Conservation (phyloP, 176 grass and related monocot species). For the Luzula sylvatica region DNA sequence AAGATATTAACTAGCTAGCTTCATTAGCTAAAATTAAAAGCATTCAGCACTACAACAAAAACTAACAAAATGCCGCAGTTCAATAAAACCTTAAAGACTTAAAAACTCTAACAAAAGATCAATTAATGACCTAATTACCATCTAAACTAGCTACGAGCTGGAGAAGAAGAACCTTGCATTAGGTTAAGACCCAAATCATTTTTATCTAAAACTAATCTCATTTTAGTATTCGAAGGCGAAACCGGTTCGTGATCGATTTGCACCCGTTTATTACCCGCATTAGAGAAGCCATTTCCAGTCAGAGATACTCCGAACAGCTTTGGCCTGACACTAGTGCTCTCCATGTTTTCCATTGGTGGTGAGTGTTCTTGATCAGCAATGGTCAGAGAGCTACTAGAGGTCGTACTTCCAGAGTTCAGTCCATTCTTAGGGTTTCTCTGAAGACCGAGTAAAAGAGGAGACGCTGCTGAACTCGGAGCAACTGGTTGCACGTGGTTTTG, state of each 20-base stretch:
- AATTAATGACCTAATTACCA: background rate
- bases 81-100: constrained; percentile 3
- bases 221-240: constrained; percentile 49
- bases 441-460: constrained; percentile 40
- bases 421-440: constrained; percentile 26
- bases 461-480: constrained; percentile 63
- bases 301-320: constrained; percentile 86
- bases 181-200: constrained; percentile 46
- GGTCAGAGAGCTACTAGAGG: constrained; percentile 91
- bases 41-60: constrained; percentile 5
- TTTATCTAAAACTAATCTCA: constrained; percentile 31
- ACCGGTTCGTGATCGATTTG: constrained; percentile 18
- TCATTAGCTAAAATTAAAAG: constrained; percentile 10
- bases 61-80: background rate
- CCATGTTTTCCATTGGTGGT: constrained; percentile 29
- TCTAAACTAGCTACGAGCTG: constrained; percentile 27
- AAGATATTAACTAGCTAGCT: constrained; percentile 21
- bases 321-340: constrained; percentile 33
- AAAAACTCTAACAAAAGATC: constrained; percentile 1
- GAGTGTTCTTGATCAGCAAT: constrained; percentile 78
- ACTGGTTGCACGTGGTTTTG: constrained; percentile 95
- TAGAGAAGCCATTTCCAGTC: background rate
- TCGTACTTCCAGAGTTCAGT: constrained; percentile 55
- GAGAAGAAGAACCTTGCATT: constrained; percentile 38
- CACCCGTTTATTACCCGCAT: constrained; percentile 36